phyloP scores from a whole-genome alignment of 768 basidiomycete genomes.

The Termitomyces sp. region DNA sequence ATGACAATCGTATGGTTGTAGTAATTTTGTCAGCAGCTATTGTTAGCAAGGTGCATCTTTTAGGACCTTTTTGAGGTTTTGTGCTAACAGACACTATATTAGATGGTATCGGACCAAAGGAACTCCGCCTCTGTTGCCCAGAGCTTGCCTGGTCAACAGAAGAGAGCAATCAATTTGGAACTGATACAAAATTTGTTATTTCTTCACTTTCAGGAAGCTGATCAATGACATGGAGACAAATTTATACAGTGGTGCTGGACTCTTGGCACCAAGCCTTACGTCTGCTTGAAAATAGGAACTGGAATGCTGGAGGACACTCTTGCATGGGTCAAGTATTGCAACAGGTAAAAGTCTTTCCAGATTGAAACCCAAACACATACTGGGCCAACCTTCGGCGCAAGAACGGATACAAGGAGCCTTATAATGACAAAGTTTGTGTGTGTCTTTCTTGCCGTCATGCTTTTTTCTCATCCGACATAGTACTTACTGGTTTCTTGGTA shows the following conservation, averaged over 20 bases:
- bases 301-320: slow-evolving; percentile 56
- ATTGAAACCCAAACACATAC: slow-evolving; percentile 28
- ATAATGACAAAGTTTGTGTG: slow-evolving; percentile 34
- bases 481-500: slow-evolving; percentile 34
- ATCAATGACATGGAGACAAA: slow-evolving; percentile 21
- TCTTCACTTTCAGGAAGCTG: not conserved
- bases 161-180: slow-evolving; percentile 59
- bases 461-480: slow-evolving; percentile 3
- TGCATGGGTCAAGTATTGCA: slow-evolving; percentile 60
- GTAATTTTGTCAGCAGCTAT: slow-evolving; percentile 51
- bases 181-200: slow-evolving; percentile 21
- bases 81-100: not conserved
- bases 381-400: slow-evolving; percentile 56
- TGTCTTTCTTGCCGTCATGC: not conserved
- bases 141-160: slow-evolving; percentile 58
- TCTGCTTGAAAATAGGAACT: slow-evolving; percentile 61
- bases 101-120: slow-evolving; percentile 51
- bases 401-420: slow-evolving; percentile 51
- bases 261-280: slow-evolving; percentile 48
- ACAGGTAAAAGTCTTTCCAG: slow-evolving; percentile 27
- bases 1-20: slow-evolving; percentile 7
- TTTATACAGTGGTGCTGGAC: slow-evolving; percentile 52
- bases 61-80: not conserved
- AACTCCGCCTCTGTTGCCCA: slow-evolving; percentile 42
- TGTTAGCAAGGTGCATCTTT: slow-evolving; percentile 39